Conservation (phyloP, 495 filamentous ascomycete species). For the Penicillium subrubescens region DNA sequence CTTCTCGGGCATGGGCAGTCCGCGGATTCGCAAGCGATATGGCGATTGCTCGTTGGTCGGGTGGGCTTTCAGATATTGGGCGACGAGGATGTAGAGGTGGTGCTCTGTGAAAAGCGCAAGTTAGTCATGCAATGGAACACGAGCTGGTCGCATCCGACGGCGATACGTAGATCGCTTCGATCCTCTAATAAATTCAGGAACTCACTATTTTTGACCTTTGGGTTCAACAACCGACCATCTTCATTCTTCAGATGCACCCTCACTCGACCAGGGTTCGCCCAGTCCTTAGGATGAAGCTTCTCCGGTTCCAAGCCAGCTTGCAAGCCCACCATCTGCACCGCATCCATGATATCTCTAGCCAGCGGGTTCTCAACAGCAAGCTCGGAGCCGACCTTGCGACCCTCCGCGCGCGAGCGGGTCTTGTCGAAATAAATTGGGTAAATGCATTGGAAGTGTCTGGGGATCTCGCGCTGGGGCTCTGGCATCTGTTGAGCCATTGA, state of each 20-base stretch:
- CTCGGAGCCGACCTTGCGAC: constrained; percentile 70
- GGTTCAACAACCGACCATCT: constrained; percentile 46
- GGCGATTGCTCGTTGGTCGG: constrained; percentile 73
- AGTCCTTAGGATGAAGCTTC: constrained; percentile 94
- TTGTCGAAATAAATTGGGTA: constrained; percentile 95
- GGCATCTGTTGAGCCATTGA: constrained; percentile 45
- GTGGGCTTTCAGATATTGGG: constrained; percentile 70
- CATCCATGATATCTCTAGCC: constrained; percentile 85
- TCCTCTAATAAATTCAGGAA: constrained; percentile 11
- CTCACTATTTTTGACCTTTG: constrained; percentile 75
- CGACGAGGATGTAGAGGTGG: constrained; percentile 79
- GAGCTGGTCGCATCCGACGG: neutral
- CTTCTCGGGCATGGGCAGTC: constrained; percentile 66
- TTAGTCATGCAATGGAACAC: neutral
- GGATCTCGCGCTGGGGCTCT: constrained; percentile 54
- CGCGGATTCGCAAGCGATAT: constrained; percentile 64
- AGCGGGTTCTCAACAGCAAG: constrained; percentile 84
- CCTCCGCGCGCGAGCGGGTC: constrained; percentile 70
- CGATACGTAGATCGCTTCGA: neutral
- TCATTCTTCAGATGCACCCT: constrained; percentile 70
- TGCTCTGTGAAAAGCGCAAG: constrained; percentile 57
- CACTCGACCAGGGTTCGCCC: constrained; percentile 93
- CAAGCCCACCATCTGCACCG: constrained; percentile 71
- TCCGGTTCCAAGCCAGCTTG: constrained; percentile 83
- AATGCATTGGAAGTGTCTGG: constrained; percentile 80